Conservation (phyloP, 352 stramenopile species). For the Ochromonadaceae sp. region DNA sequence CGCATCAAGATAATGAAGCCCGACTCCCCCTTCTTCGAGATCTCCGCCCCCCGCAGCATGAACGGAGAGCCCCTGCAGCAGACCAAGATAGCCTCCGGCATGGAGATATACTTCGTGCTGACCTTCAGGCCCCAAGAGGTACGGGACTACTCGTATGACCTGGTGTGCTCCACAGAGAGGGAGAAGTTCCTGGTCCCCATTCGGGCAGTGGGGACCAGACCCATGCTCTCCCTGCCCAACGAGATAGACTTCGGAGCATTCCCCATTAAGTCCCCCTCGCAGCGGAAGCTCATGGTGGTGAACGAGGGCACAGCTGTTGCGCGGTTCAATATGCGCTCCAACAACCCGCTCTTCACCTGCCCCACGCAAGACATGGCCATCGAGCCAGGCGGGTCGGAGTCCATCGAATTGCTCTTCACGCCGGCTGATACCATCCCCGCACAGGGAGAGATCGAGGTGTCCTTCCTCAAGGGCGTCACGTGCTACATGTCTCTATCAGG, state of each 20-base stretch:
- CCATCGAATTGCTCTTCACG: conserved; percentile 17
- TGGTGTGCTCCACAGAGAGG: conserved; percentile 78
- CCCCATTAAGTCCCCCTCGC: conserved; percentile 58
- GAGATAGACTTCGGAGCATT: conserved; percentile 60
- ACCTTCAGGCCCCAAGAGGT: conserved; percentile 73
- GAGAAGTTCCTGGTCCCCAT: conserved; percentile 82
- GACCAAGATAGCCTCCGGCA: conserved; percentile 53
- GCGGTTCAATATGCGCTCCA: conserved; percentile 52
- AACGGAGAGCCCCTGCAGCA: conserved; percentile 30
- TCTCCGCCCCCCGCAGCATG: conserved; percentile 36
- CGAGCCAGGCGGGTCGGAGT: neutral
- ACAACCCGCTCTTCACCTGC: conserved; percentile 12
- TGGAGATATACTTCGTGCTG: conserved; percentile 72
- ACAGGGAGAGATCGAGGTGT: neutral
- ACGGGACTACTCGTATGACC: conserved; percentile 59
- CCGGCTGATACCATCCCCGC: neutral
- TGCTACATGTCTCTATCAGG: conserved; percentile 30
- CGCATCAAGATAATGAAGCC: conserved; percentile 65
- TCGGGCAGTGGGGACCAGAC: conserved; percentile 51
- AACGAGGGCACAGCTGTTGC: conserved; percentile 63
- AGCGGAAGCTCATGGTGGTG: conserved; percentile 57
- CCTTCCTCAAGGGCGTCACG: conserved; percentile 2
- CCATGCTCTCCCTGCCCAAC: conserved; percentile 70
- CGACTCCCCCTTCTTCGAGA: conserved; percentile 64
- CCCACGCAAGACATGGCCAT: conserved; percentile 22